Evolutionary conservation across 2,329 filamentous ascomycete species (phyloP).

Genomic region (Alternaria infectoria): DNA sequence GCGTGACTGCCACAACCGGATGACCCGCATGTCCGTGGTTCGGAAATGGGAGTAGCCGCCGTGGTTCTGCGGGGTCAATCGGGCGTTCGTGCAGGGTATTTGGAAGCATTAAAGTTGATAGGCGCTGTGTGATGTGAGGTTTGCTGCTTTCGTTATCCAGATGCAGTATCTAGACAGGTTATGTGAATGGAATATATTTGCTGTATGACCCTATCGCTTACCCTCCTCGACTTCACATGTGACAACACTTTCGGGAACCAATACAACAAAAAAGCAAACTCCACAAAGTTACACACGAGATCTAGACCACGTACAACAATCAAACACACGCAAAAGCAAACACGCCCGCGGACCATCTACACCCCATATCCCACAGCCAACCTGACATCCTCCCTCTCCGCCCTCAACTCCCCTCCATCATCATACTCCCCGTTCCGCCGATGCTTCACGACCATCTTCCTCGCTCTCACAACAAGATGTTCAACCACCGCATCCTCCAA

Average conservation of each 20-base stretch:
- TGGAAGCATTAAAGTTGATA: background rate
- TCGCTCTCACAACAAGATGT: background rate
- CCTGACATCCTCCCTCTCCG: background rate
- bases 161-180: background rate
- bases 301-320: background rate
- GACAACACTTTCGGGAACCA: background rate
- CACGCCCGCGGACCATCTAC: background rate
- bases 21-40: background rate
- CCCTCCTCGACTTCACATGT: background rate
- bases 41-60: background rate
- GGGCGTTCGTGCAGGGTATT: background rate
- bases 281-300: background rate
- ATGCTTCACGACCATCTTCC: constrained; percentile 1
- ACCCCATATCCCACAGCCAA: background rate
- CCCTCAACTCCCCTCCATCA: background rate
- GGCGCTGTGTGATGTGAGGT: background rate
- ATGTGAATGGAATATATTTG: background rate
- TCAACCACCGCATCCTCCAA: background rate
- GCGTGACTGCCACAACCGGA: background rate
- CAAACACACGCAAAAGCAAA: background rate
- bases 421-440: background rate
- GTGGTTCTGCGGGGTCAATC: background rate
- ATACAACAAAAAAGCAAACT: background rate
- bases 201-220: background rate
- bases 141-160: background rate